Evolutionary conservation across 2,329 filamentous ascomycete genomes (phyloP), one percentile per base, ranked within the genome.

Genomic region (Arthrocladium fulminans): DNA sequence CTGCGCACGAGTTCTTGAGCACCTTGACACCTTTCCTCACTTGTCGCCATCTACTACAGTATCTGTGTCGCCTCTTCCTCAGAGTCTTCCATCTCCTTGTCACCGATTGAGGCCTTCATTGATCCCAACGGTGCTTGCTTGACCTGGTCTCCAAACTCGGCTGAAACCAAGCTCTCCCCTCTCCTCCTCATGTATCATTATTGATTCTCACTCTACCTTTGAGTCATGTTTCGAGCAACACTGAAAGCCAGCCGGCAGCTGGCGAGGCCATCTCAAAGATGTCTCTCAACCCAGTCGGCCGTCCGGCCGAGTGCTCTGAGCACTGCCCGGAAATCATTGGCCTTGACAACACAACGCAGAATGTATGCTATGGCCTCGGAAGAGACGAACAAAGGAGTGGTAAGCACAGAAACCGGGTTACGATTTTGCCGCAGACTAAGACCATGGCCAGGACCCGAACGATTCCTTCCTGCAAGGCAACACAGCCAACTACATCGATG

Each of bases 401-500:
- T 80, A 71, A 67, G 76, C 61, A 51, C 51, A 27, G 61, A 45
- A 51, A 50, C 50, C 48, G 50, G 30, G 40, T 13, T 10, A 29
- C 2, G 35, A 34, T 13, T 49, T 32, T 46, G 35, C 30, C 42
- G 12, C 35, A 29, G 20, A 32, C 43, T 48, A 44, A 51, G 32
- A 39, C 10, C 34, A 46, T 30, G 15, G 46, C 51, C 59, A 80
- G 77, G 88, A 95, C 66, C 80, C 89, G 57, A 95, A 86, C 69
- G 92, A 98, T 71, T 94, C 83, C 72, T 98, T 98, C 77, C 79
- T 98, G 53, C 87, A 88, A 55, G 92, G 92, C 59, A 97, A 87
- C 75, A 92, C 90, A 52, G 92, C 92, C 70, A 96, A 94, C 74
- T 98, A 98, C 73, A 88, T 98, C 66, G 92, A 98, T 69, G 92